Conservation (phyloP, 257 asterid genomes). For the Dorcoceras hygrometricum region DNA sequence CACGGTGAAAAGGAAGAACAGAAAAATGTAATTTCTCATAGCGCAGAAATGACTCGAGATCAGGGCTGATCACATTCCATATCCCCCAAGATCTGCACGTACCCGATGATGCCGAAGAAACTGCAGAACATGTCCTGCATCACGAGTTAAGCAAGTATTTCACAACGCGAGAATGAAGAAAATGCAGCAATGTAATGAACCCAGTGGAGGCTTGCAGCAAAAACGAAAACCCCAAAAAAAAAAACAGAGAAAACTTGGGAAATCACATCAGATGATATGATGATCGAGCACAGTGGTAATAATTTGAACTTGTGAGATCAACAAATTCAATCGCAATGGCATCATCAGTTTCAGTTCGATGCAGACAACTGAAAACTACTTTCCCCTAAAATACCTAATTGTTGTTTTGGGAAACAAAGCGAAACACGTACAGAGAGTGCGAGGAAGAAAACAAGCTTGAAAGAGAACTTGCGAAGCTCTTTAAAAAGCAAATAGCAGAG, state of each 20-base stretch:
- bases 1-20: slow-evolving; percentile 19
- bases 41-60: slow-evolving; percentile 14
- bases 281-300: not conserved
- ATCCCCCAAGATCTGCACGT: slow-evolving; percentile 24
- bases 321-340: not conserved
- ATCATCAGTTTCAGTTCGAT: not conserved
- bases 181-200: too few species aligned
- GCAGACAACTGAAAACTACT: not conserved
- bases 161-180: slow-evolving; percentile 5
- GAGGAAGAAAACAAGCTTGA: slow-evolving; percentile 98
- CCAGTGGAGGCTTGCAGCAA: too few species aligned
- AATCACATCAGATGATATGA: not conserved
- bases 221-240: not conserved
- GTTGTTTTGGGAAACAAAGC: too few species aligned
- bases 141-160: slow-evolving; percentile 19
- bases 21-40: slow-evolving; percentile 1
- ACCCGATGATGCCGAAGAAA: slow-evolving; percentile 97
- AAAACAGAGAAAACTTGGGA: not conserved
- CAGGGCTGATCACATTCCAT: slow-evolving; percentile 8
- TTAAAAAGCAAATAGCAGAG: slow-evolving; percentile 86
- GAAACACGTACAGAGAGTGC: slow-evolving; percentile 71
- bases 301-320: slow-evolving; percentile 2
- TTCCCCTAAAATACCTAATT: not conserved
- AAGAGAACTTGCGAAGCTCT: slow-evolving; percentile 93
- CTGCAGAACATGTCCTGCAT: slow-evolving; percentile 97